A percentile compares a stretch with the other conserved stretches of the same genome.
Evolutionary conservation across 1,139 yeast species (phyloP).

Genomic region (Magnusiomyces magnusii): DNA sequence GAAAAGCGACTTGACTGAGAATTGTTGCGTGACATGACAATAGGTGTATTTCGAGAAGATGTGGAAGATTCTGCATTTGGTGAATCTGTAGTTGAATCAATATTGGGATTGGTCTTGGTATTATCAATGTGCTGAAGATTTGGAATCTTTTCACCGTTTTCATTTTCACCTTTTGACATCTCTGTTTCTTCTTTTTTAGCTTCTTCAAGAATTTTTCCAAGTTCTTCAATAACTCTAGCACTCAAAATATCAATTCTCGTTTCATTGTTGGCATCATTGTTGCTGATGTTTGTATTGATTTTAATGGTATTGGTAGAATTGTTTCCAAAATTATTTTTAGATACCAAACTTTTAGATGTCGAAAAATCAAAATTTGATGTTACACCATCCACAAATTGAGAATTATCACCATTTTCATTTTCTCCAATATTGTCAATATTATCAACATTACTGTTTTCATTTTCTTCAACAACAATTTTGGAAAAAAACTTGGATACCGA

Average conservation of each 20-base stretch:
- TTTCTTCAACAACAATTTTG: conserved; percentile 6
- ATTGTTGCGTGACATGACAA: background rate
- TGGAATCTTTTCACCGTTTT: no score
- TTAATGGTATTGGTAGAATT: no score
- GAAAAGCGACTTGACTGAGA: conserved; percentile 7
- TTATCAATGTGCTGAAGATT: no score
- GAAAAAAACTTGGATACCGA: conserved; percentile 11
- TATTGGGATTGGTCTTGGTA: no score
- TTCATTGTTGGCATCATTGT: conserved; percentile 30
- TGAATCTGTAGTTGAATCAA: background rate
- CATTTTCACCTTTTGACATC: no score
- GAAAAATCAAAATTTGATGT: background rate
- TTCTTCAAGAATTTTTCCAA: conserved; percentile 33
- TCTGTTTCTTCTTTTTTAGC: no score
- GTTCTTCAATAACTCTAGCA: conserved; percentile 72
- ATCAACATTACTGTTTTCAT: background rate
- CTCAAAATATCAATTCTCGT: conserved; percentile 64
- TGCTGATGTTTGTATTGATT: no score
- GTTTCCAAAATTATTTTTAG: no score
- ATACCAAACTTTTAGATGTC: background rate
- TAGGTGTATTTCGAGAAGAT: background rate
- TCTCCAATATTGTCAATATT: no score
- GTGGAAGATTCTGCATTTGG: background rate
- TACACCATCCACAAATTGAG: no score
- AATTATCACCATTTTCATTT: background rate